A percentile compares a stretch with the other conserved stretches of the same genome.
These are phyloP conservation scores for Bruguiera parviflora DNA, from an alignment of 345 rosid genomes.

Conservation along the genomic window DNA sequence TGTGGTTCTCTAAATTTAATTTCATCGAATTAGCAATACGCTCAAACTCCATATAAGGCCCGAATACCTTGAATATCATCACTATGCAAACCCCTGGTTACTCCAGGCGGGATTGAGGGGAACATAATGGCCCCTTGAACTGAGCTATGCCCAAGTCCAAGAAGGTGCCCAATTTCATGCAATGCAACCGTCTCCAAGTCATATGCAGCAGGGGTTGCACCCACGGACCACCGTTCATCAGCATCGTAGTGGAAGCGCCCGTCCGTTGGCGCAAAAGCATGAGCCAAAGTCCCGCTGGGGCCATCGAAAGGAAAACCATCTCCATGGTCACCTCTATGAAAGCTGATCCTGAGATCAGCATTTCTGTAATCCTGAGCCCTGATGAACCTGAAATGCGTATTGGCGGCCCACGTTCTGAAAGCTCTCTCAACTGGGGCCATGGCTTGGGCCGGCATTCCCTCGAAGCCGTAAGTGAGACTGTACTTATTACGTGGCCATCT, in stretches of 20 bases:
- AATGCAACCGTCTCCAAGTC: constrained; percentile 11
- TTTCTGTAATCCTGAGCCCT: neutral
- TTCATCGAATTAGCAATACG: neutral
- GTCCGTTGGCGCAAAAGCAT: constrained; percentile 22
- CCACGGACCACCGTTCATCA: constrained; percentile 24
- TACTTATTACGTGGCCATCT: constrained; percentile 31
- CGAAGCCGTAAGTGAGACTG: constrained; percentile 29
- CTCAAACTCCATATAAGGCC: constrained; percentile 7
- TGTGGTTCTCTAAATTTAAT: neutral
- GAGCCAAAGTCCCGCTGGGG: constrained; percentile 19
- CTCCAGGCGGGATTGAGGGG: neutral
- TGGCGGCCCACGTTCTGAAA: constrained; percentile 23
- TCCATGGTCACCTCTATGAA: constrained; percentile 19
- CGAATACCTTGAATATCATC: constrained; percentile 24
- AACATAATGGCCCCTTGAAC: constrained; percentile 16
- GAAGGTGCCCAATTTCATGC: constrained; percentile 25
- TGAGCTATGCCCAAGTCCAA: constrained; percentile 13
- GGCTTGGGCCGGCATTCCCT: neutral
- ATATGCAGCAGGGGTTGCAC: neutral
- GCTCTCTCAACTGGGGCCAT: constrained; percentile 19
- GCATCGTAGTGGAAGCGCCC: constrained; percentile 35
- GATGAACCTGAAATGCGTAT: constrained; percentile 24
- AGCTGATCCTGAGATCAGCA: constrained; percentile 30
- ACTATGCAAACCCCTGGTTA: neutral
- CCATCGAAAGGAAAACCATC: constrained; percentile 24